Conservation (phyloP, 805 yeast genomes). For the Yamadazyma olivae region DNA sequence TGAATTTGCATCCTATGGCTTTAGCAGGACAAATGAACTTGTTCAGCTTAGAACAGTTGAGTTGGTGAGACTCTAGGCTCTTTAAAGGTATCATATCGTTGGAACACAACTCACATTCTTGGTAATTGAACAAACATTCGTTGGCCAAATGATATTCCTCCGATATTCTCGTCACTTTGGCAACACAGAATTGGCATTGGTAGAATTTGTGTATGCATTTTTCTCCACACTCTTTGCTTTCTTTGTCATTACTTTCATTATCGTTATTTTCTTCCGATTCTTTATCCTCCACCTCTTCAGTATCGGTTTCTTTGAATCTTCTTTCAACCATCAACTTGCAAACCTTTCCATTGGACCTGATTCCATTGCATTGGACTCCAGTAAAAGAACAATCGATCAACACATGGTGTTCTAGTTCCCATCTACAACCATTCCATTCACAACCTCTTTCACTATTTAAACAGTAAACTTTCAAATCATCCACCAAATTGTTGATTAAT, state of each 20-base stretch:
- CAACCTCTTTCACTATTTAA: conserved; percentile 54
- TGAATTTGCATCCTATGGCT: conserved; percentile 50
- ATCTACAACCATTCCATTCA: conserved; percentile 52
- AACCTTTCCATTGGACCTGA: conserved; percentile 9
- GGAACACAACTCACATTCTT: conserved; percentile 41
- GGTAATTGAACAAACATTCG: conserved; percentile 39
- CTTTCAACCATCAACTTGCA: conserved; percentile 16
- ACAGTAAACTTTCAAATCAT: conserved; percentile 58
- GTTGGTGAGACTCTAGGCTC: conserved; percentile 36
- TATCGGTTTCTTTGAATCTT: conserved; percentile 7
- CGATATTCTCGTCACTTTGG: conserved; percentile 22
- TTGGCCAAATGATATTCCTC: conserved; percentile 31
- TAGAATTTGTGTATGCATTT: conserved; percentile 39
- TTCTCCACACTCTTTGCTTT: conserved; percentile 1
- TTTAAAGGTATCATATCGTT: conserved; percentile 40
- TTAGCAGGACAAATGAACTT: conserved; percentile 46
- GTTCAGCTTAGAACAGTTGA: conserved; percentile 38
- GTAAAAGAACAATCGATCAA: conserved; percentile 31
- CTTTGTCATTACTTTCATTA: conserved; percentile 11
- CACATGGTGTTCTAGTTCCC: conserved; percentile 55
- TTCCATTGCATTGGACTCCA: conserved; percentile 32
- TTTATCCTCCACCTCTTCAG: conserved; percentile 3
- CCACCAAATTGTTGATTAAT: conserved; percentile 55
- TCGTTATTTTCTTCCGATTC: conserved; percentile 3
- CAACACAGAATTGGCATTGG: conserved; percentile 37